Evolutionary conservation across 139 green algal genomes (phyloP).

Genomic region (Chlorella sp.): DNA sequence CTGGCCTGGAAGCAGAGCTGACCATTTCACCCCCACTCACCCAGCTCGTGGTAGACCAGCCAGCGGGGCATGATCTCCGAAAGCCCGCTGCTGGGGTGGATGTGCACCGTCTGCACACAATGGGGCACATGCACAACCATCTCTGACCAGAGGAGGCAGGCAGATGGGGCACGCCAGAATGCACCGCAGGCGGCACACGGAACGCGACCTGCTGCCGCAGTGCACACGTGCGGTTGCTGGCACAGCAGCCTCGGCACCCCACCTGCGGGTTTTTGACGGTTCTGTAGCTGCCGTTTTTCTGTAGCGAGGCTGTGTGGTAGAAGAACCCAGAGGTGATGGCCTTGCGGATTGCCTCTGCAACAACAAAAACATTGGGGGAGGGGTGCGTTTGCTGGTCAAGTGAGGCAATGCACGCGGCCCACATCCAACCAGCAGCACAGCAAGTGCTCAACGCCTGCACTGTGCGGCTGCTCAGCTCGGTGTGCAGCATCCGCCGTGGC

Average conservation of each 20-base stretch:
- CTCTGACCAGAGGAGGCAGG: too few relatives aligned
- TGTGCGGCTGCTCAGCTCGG: too few relatives aligned
- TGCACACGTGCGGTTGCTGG: not conserved
- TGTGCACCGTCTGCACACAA: conserved; percentile 88
- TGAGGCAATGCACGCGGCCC: too few relatives aligned
- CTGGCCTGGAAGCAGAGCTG: too few relatives aligned
- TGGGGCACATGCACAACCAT: too few relatives aligned
- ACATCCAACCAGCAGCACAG: too few relatives aligned
- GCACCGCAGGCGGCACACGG: not conserved
- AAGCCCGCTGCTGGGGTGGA: conserved; percentile 90
- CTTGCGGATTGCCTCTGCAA: conserved; percentile 65
- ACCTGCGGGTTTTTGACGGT: conserved; percentile 67
- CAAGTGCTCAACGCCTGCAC: too few relatives aligned
- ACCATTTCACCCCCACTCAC: not conserved
- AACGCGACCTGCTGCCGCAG: not conserved
- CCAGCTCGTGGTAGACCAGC: conserved; percentile 54
- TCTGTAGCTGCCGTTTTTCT: conserved; percentile 91
- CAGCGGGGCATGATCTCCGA: conserved; percentile 76
- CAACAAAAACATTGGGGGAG: too few relatives aligned
- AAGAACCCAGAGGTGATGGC: conserved; percentile 90
- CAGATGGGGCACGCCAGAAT: not conserved
- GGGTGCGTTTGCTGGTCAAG: too few relatives aligned
- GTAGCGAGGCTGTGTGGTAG: conserved; percentile 91
- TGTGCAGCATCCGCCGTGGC: too few relatives aligned
- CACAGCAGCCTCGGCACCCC: not conserved